Evolutionary conservation across 768 basidiomycete genomes (phyloP).

Genomic region (Coprinopsis marcescibilis): DNA sequence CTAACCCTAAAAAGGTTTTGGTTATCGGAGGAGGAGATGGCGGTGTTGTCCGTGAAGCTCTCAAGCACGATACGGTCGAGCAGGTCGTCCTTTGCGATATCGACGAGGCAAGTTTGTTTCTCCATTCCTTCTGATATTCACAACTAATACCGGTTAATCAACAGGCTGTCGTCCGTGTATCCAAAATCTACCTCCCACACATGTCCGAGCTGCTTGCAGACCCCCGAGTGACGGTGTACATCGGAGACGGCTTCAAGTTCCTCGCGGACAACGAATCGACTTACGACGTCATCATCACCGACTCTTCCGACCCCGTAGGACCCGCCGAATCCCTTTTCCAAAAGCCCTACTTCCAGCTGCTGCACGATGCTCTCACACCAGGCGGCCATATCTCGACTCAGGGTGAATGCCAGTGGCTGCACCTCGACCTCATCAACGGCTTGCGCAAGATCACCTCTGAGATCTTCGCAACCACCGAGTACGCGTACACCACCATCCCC

Average conservation of each 20-base stretch:
- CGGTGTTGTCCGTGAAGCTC: constrained; percentile 93
- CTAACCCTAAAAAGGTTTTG: constrained; percentile 91
- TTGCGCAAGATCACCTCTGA: constrained; percentile 62
- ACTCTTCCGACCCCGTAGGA: constrained; percentile 96
- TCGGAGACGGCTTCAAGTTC: constrained; percentile 98
- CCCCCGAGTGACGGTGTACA: constrained; percentile 74
- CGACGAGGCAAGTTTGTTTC: constrained; percentile 62
- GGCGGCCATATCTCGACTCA: constrained; percentile 95
- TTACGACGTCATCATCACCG: constrained; percentile 98
- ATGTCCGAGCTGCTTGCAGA: constrained; percentile 83
- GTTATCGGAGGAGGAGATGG: constrained; percentile 99
- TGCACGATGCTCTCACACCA: constrained; percentile 82
- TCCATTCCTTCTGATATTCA: background rate
- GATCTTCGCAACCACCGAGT: constrained; percentile 79
- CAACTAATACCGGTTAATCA: background rate
- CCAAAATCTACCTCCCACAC: constrained; percentile 88
- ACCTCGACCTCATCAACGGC: constrained; percentile 78
- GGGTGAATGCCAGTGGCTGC: constrained; percentile 93
- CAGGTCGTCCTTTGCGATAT: constrained; percentile 96
- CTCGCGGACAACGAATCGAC: constrained; percentile 78
- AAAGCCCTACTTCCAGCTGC: constrained; percentile 93
- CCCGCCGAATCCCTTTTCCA: constrained; percentile 93
- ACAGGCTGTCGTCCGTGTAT: constrained; percentile 91
- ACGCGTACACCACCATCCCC: constrained; percentile 94
- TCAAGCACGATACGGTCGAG: constrained; percentile 90